Evolutionary conservation across 257 asterid species (phyloP), one percentile per base, ranked within the genome.

Genomic region (Gentiana macrophylla): DNA sequence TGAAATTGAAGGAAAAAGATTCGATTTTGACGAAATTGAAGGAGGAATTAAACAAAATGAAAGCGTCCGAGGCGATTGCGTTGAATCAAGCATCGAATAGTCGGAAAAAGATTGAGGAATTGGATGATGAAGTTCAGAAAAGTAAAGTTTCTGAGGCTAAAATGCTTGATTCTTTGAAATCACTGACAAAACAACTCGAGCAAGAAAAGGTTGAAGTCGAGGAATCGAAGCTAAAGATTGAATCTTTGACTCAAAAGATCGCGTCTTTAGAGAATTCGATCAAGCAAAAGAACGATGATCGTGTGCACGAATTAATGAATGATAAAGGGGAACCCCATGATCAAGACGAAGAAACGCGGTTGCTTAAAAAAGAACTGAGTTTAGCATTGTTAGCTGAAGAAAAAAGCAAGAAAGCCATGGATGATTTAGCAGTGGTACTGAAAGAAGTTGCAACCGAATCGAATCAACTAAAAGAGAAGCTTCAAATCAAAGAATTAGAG

Each of bases 341-440:
- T 3, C 70, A 66, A 66, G 79, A 72, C 72, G 69, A 65, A 56
- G 93, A 91, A 70, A 55, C 79, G 12, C 67, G 49, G 3, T 24
- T 59, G 50, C 67, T 85, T 0, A 79, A 62, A 57, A 77, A 60
- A 32, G 97, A 92, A 48, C 58, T 74, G 47, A 79, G 68, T 33
- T 33, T 72, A 37, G 93, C 98, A 0, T 62, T 66, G 1, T 77
- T 68, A 55, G 95, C 86, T 0, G 98, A 92, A 67, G 86, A 85
- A 49, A n/a, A 79, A 60, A 85, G 81, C 74, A 50, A 70, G 13
- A 74, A 80, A 56, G 99, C 99, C 0, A 79, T 92, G 94, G 97
- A 88, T 49, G 99, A 88, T 50, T 54, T 88, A 51, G 99, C 94
- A 0, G 33, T 88, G n/a, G 94, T 82, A 1, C 62, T 92, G 5